Base-by-base conservation (phyloP, 2,329 filamentous ascomycete species). In the Diaporthe amygdali region DNA sequence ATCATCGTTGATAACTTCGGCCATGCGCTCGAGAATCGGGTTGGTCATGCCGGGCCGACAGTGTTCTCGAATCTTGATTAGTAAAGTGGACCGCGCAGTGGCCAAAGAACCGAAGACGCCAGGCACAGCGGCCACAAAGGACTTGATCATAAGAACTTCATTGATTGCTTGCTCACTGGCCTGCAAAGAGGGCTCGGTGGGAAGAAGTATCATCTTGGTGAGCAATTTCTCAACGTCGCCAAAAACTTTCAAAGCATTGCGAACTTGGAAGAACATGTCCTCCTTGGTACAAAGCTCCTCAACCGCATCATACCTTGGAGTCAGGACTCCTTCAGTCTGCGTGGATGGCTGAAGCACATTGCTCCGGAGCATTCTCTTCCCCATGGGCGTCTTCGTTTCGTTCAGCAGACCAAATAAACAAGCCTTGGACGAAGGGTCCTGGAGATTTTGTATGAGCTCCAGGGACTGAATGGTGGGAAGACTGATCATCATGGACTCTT, bases 401-500 rank as follows among this genome's bases (percentile, higher is more conserved):
- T 98, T 97, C 55, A 99, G 82, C 0, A 98, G 81, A 0, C 95
- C 95, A 74, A 95, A 96, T 0, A 99, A 84, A 74, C 92, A 96
- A 47, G 96, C 90, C 74, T 91, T 94, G 0, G 95, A 97, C 75
- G 93, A 95, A 0, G 90, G 78, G 75, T 92, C 91, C 15, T 93
- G 91, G 0, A 95, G 78, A 75, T 98, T 99, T 76, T 97, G 94
- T 32, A 98, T 93, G 7, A 99, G 87, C 79, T 99, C 96, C 3
- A 99, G 85, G 0, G 94, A 94, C 46, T 92, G 88, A 34, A 98
- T 94, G 0, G 95, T 97, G 0, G 94, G 92, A 2, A 96, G 87
- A 77, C 98, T 96, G 76, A 98, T 97, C 89, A 97, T 94, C 95
- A 98, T 97, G 0, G 94, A 94, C 30, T 96, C 93, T 78, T 97